Conservation (phyloP, 768 basidiomycete genomes). For the Steccherinum ochraceum region DNA sequence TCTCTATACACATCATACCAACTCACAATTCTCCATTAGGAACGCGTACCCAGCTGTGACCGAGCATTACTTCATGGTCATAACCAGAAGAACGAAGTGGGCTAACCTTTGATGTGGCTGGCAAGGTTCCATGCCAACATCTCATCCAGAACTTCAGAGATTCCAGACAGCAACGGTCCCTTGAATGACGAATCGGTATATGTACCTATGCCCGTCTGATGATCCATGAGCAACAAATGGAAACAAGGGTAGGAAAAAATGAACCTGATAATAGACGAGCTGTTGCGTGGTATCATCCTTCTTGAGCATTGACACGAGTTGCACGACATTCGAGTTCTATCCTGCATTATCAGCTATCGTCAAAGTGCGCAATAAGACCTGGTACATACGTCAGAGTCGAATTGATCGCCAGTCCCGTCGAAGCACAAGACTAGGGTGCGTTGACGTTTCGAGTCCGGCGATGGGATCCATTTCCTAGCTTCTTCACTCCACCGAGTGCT, state of each 20-base stretch:
- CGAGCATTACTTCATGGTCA: conserved; percentile 40
- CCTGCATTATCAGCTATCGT: not conserved
- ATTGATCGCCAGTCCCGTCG: conserved; percentile 10
- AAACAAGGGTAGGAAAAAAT: no score
- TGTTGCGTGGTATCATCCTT: conserved; percentile 54
- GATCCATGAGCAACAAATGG: no score
- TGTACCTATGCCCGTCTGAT: conserved; percentile 46
- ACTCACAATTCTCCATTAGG: conserved; percentile 51
- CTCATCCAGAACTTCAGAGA: conserved; percentile 39
- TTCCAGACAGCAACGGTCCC: conserved; percentile 27
- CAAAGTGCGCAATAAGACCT: not conserved
- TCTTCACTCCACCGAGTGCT: not conserved
- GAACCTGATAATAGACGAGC: conserved; percentile 69
- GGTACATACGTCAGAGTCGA: conserved; percentile 7
- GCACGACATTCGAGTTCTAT: conserved; percentile 69
- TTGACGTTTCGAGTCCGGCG: not conserved
- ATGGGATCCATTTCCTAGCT: not conserved
- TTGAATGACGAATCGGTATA: conserved; percentile 35
- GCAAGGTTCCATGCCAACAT: conserved; percentile 45
- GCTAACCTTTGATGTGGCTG: conserved; percentile 43
- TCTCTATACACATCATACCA: not conserved
- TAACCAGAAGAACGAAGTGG: conserved; percentile 21
- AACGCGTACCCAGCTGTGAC: conserved; percentile 47
- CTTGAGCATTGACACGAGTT: conserved; percentile 59
- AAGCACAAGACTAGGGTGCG: conserved; percentile 9